Conservation (phyloP, 768 basidiomycete species). For the Amanita phalloides region DNA sequence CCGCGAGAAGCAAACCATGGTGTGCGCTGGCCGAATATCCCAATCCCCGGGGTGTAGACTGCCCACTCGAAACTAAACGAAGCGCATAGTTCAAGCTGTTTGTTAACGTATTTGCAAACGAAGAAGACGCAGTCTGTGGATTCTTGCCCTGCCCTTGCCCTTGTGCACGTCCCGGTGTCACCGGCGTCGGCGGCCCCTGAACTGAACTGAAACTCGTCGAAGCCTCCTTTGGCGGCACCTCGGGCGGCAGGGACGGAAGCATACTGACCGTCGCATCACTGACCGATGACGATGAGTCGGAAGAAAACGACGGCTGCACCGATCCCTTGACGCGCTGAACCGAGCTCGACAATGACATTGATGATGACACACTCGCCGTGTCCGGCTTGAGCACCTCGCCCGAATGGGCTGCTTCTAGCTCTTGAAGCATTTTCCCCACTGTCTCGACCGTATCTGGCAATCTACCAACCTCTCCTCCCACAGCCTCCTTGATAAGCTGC, state of each 20-base stretch:
- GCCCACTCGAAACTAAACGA: slow-evolving; percentile 39
- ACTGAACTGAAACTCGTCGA: background rate
- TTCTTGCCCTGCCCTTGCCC: background rate
- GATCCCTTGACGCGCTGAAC: background rate
- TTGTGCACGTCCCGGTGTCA: background rate
- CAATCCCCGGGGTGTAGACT: slow-evolving; percentile 20
- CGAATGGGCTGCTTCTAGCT: slow-evolving; percentile 23
- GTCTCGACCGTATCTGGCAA: slow-evolving; percentile 22
- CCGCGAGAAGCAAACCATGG: slow-evolving; percentile 36
- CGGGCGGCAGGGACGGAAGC: slow-evolving; percentile 4
- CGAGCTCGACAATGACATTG: slow-evolving; percentile 2
- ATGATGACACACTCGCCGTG: slow-evolving; percentile 5
- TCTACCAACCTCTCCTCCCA: slow-evolving; percentile 35
- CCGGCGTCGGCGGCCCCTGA: slow-evolving; percentile 7
- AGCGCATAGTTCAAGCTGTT: slow-evolving; percentile 48
- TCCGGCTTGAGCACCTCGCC: slow-evolving; percentile 14
- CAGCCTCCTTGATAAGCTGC: slow-evolving; percentile 37
- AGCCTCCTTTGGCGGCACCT: slow-evolving; percentile 14
- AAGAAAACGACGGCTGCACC: slow-evolving; percentile 2
- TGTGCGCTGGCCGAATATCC: slow-evolving; percentile 28
- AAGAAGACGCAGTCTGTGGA: slow-evolving; percentile 15
- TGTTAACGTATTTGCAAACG: slow-evolving; percentile 36
- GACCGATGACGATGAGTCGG: slow-evolving; percentile 20
- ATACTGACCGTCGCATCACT: slow-evolving; percentile 13
- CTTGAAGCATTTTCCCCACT: slow-evolving; percentile 36